Evolutionary conservation across 305 asterid species (phyloP).

Genomic region (Fraxinus floribunda): DNA sequence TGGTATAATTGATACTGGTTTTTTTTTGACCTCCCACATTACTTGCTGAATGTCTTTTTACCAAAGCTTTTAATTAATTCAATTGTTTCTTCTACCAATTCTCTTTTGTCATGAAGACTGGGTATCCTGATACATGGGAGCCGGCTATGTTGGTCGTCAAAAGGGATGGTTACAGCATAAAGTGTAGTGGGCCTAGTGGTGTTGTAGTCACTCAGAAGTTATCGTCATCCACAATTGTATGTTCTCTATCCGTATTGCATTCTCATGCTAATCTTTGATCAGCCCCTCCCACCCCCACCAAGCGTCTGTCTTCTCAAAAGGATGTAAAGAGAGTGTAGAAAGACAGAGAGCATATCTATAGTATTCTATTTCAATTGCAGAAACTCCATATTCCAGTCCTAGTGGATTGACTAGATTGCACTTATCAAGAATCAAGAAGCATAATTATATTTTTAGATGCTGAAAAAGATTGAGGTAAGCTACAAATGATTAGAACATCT

Average conservation of each 20-base stretch:
- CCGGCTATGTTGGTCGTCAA: conserved; percentile 75
- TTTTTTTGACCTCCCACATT: conserved; percentile 3
- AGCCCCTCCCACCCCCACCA: not conserved
- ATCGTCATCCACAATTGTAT: conserved; percentile 64
- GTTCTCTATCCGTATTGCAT: conserved; percentile 27
- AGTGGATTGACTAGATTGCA: conserved; percentile 9
- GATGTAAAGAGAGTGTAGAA: not conserved
- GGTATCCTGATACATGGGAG: conserved; percentile 86
- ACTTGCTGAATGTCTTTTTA: conserved; percentile 2
- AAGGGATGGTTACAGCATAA: conserved; percentile 86
- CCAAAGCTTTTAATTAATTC: conserved; percentile 16
- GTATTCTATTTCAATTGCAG: not conserved
- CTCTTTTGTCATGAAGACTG: conserved; percentile 51
- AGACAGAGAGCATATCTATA: not conserved
- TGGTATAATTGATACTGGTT: conserved; percentile 49
- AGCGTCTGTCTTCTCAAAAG: not conserved
- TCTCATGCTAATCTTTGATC: conserved; percentile 3
- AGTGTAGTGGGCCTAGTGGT: conserved; percentile 71
- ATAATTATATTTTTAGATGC: not conserved
- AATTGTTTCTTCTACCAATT: conserved; percentile 18
- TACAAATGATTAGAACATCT: not conserved
- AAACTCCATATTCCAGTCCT: not conserved
- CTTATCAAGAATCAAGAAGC: not conserved
- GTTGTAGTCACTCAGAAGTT: conserved; percentile 72
- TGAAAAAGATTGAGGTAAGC: not conserved